Evolutionary conservation across 2,329 filamentous ascomycete genomes (phyloP).

Genomic region (Cladosporium sp.): DNA sequence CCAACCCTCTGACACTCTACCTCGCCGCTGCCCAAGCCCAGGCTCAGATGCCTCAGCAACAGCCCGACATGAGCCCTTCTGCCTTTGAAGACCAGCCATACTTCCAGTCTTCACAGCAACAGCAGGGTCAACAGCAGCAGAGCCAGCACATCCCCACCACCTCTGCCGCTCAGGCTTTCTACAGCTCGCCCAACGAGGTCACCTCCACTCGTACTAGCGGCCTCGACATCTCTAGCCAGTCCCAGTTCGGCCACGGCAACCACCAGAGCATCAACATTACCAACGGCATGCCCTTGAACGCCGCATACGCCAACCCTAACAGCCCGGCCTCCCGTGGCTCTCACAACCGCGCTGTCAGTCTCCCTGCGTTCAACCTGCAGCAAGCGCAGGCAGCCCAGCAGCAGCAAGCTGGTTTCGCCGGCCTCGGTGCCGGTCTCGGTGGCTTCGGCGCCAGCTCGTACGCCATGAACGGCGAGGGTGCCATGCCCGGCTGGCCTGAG

Average conservation of each 20-base stretch:
- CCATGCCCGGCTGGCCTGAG: slow-evolving; percentile 63
- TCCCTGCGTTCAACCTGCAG: slow-evolving; percentile 69
- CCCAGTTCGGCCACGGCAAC: slow-evolving; percentile 58
- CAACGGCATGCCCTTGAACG: slow-evolving; percentile 42
- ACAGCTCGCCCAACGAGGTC: slow-evolving; percentile 65
- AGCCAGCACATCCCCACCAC: slow-evolving; percentile 45
- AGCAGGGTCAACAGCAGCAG: slow-evolving; percentile 35
- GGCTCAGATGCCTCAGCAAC: slow-evolving; percentile 65
- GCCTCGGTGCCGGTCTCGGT: slow-evolving; percentile 59
- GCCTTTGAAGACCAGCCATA: slow-evolving; percentile 41
- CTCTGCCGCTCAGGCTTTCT: slow-evolving; percentile 70
- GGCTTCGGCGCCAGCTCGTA: slow-evolving; percentile 53
- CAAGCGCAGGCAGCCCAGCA: slow-evolving; percentile 37
- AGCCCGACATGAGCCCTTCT: slow-evolving; percentile 32
- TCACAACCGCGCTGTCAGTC: slow-evolving; percentile 80
- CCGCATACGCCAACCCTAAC: slow-evolving; percentile 30
- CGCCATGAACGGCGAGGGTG: slow-evolving; percentile 51
- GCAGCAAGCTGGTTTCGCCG: slow-evolving; percentile 56
- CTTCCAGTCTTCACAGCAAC: slow-evolving; percentile 57
- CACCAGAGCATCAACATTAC: slow-evolving; percentile 51
- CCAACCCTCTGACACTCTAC: slow-evolving; percentile 92
- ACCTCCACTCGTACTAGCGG: slow-evolving; percentile 38
- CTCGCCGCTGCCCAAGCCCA: slow-evolving; percentile 65
- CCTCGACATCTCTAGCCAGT: slow-evolving; percentile 31
- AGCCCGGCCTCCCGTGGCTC: slow-evolving; percentile 25